Evolutionary conservation across 225 moss, liverwort and hornwort genomes (phyloP).

Genomic region (Bryoerythrophyllum caledonicum): DNA sequence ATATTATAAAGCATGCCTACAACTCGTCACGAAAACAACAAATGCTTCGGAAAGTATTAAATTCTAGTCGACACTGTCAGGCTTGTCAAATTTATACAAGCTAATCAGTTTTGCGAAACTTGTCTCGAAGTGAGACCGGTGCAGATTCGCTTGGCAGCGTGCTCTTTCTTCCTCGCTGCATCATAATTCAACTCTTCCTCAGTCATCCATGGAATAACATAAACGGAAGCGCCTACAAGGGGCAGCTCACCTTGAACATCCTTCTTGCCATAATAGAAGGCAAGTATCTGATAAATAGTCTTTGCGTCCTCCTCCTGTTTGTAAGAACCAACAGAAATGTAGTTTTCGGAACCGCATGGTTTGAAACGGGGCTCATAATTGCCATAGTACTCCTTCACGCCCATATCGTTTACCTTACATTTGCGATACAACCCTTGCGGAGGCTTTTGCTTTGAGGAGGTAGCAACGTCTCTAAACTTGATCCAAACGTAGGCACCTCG

Average conservation of each 20-base stretch:
- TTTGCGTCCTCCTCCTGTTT: neutral
- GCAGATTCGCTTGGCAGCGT: neutral
- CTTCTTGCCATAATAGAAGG: neutral
- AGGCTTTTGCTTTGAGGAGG: neutral
- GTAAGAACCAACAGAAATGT: neutral
- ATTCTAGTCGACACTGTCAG: neutral
- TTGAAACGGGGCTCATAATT: conserved; percentile 8
- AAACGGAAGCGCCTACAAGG: accelerated
- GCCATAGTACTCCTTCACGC: neutral
- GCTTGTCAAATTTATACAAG: neutral
- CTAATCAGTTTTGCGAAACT: neutral
- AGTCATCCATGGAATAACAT: neutral
- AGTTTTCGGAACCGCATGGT: neutral
- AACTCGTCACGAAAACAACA: no score
- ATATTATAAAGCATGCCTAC: no score
- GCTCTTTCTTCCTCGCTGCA: neutral
- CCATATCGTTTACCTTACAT: neutral
- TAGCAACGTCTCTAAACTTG: conserved; percentile 16
- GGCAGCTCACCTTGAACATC: neutral
- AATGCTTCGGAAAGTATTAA: neutral
- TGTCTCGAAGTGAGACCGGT: neutral
- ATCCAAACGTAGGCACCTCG: conserved; percentile 16
- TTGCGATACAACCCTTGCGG: neutral
- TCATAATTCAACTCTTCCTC: neutral
- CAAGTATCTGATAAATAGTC: neutral